Conservation (phyloP, 2,329 filamentous ascomycete species). For the Daldinia sp. region DNA sequence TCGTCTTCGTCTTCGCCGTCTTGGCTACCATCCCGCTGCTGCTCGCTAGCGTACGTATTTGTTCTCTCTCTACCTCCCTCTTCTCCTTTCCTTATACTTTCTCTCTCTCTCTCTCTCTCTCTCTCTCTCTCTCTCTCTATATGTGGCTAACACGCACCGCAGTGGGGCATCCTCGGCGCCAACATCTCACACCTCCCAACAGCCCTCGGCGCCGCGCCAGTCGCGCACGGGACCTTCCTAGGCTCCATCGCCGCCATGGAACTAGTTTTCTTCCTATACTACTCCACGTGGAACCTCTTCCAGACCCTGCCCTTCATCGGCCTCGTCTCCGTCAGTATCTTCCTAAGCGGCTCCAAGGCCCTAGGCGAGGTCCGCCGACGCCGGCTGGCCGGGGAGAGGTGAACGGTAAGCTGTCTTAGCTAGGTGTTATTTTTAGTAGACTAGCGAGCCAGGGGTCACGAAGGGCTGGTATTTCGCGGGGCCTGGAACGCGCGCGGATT, state of each 20-base stretch:
- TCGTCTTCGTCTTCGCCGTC: constrained; percentile 79
- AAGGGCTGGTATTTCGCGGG: not conserved
- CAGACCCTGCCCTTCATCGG: constrained; percentile 79
- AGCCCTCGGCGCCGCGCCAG: constrained; percentile 77
- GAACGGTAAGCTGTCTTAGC: not conserved
- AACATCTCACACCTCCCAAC: constrained; percentile 81
- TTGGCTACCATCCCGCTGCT: constrained; percentile 77
- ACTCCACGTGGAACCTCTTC: constrained; percentile 90
- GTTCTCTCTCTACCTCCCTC: not conserved
- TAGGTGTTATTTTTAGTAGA: not conserved
- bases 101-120: not conserved
- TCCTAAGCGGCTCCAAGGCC: constrained; percentile 88
- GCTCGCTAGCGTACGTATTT: constrained; percentile 68
- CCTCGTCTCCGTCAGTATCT: constrained; percentile 73
- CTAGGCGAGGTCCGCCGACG: constrained; percentile 92
- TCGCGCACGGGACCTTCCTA: constrained; percentile 86
- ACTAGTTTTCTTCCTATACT: constrained; percentile 93
- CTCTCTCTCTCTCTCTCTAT: not conserved
- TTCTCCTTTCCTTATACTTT: not conserved
- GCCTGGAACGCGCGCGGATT: not conserved
- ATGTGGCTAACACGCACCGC: constrained; percentile 12
- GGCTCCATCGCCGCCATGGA: constrained; percentile 89
- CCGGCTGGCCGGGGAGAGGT: constrained; percentile 74
- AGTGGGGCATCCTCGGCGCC: constrained; percentile 85
- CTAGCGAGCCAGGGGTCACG: not conserved